Percentiles rank a stretch among this genome's conserved stretches.
Evolutionary conservation across 2,329 filamentous ascomycete genomes (phyloP).

Genomic region (Cercospora zeae-maydis): DNA sequence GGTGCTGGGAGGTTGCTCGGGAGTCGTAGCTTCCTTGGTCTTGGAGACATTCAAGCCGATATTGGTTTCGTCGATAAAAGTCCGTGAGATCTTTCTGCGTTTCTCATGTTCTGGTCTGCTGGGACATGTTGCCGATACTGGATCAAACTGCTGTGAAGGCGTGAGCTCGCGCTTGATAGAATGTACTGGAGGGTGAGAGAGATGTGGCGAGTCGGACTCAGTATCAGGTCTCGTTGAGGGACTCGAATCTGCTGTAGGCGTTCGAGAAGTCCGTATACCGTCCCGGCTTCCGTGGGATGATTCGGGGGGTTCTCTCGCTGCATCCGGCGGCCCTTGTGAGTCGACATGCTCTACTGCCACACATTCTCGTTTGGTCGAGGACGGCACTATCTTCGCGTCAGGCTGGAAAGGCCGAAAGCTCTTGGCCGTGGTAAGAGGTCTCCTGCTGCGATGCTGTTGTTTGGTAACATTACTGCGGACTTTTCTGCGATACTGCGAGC

Average conservation of each 20-base stretch:
- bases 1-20: background rate
- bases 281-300: no score
- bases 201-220: background rate
- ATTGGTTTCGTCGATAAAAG: background rate
- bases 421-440: background rate
- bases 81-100: background rate
- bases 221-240: background rate
- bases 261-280: background rate
- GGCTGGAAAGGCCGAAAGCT: background rate
- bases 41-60: background rate
- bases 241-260: background rate
- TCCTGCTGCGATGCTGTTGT: background rate
- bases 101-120: background rate
- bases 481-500: background rate
- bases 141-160: background rate
- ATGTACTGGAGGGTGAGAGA: background rate
- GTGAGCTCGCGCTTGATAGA: background rate
- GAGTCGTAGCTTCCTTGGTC: background rate
- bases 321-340: background rate
- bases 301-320: background rate
- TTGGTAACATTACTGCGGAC: conserved; percentile 10
- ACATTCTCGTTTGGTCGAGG: background rate
- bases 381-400: background rate
- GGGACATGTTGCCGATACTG: background rate
- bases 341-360: background rate